Conservation (phyloP, 768 basidiomycete genomes). For the Filobasidium wieringae region DNA sequence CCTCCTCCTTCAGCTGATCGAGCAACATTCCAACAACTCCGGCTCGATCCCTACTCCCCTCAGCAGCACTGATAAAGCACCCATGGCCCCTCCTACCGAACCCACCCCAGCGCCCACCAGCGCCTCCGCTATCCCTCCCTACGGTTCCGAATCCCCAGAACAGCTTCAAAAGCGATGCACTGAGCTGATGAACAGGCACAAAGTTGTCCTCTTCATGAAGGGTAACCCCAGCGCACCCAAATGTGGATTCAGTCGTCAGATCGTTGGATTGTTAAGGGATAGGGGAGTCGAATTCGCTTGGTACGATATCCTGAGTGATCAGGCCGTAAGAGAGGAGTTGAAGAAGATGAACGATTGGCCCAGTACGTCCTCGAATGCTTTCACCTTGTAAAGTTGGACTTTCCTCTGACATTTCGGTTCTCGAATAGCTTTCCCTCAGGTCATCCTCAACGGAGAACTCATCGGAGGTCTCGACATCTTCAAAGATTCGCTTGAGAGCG, state of each 20-base stretch:
- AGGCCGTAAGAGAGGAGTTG: slow-evolving; percentile 66
- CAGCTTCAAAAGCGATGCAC: slow-evolving; percentile 56
- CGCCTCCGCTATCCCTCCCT: slow-evolving; percentile 5
- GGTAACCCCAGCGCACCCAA: slow-evolving; percentile 63
- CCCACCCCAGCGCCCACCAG: slow-evolving; percentile 18
- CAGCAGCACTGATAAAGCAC: slow-evolving; percentile 45
- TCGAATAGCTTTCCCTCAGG: slow-evolving; percentile 26
- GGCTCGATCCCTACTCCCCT: slow-evolving; percentile 39
- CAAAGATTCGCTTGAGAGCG: slow-evolving; percentile 70
- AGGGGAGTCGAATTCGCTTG: slow-evolving; percentile 55
- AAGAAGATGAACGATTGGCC: slow-evolving; percentile 75
- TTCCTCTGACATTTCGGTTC: background rate
- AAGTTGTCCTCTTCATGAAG: slow-evolving; percentile 84
- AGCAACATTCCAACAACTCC: slow-evolving; percentile 47
- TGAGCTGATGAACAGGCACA: slow-evolving; percentile 62
- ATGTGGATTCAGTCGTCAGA: slow-evolving; percentile 75
- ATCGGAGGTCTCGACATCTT: slow-evolving; percentile 92
- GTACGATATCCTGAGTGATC: slow-evolving; percentile 76
- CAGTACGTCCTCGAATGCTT: slow-evolving; percentile 37
- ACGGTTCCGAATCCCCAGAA: slow-evolving; percentile 47
- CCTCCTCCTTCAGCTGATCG: slow-evolving; percentile 52
- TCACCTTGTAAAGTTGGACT: background rate
- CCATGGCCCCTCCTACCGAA: slow-evolving; percentile 35
- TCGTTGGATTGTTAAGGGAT: slow-evolving; percentile 55
- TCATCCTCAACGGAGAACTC: slow-evolving; percentile 60